These are phyloP conservation scores for Linnemannia schmuckeri DNA, from an alignment of 192 early-diverging fungal species.

Conservation along the genomic window DNA sequence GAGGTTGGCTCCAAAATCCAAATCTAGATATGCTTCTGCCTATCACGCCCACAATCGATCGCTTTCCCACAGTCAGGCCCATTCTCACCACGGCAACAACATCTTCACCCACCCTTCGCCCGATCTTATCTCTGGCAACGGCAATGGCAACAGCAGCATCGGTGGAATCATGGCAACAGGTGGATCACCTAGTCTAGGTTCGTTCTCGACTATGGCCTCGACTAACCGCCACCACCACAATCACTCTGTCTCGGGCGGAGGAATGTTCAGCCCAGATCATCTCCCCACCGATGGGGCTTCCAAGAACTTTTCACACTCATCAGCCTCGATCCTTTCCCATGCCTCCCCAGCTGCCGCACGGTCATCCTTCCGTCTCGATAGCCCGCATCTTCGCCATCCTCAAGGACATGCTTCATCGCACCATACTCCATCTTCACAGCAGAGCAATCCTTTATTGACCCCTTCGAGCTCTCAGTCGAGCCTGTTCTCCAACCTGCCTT, in stretches of 20 bases:
- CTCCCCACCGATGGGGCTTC: neutral
- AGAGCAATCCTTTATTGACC: slow-evolving; percentile 34
- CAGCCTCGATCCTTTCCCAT: slow-evolving; percentile 29
- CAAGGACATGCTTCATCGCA: slow-evolving; percentile 8
- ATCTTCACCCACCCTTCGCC: slow-evolving; percentile 28
- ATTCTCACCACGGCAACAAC: slow-evolving; percentile 48
- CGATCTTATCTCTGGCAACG: neutral
- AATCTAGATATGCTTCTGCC: slow-evolving; percentile 35
- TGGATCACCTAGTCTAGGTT: slow-evolving; percentile 28
- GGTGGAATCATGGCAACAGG: neutral
- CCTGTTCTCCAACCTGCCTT: slow-evolving; percentile 48
- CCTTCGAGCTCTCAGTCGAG: slow-evolving; percentile 48
- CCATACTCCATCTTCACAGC: slow-evolving; percentile 4
- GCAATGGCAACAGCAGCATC: neutral
- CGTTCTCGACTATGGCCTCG: slow-evolving; percentile 23
- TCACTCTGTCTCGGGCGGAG: neutral
- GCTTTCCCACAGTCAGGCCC: slow-evolving; percentile 37
- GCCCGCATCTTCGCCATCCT: slow-evolving; percentile 15
- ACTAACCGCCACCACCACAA: neutral
- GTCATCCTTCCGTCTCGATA: slow-evolving; percentile 12
- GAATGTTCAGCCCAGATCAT: slow-evolving; percentile 10
- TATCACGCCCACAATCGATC: slow-evolving; percentile 37
- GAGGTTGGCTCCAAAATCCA: slow-evolving; percentile 11
- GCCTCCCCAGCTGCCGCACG: slow-evolving; percentile 31
- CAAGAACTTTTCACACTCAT: neutral